These are phyloP conservation scores for Nissolia schottii DNA, from an alignment of 306 rosid species.

Conservation along the genomic window DNA sequence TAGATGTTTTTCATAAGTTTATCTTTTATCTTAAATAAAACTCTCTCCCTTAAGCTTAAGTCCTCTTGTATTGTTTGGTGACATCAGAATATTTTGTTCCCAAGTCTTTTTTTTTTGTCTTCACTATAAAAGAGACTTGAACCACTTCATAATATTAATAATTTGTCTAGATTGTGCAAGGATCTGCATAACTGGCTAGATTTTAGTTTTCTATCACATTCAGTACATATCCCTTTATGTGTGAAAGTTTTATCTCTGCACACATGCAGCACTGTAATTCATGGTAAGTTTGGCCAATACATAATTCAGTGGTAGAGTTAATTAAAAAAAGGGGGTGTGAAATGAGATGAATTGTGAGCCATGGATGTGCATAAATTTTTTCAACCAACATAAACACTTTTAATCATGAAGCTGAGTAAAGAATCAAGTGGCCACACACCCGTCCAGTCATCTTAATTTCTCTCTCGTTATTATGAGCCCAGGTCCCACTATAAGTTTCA, in stretches of 20 bases:
- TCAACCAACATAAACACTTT: conserved; percentile 29
- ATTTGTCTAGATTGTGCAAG: not conserved
- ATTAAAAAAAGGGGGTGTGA: not conserved
- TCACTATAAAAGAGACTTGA: not conserved
- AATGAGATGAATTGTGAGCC: conserved; percentile 27
- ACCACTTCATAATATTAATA: not conserved
- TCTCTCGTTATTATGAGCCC: conserved; percentile 45
- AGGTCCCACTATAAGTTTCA: conserved; percentile 46
- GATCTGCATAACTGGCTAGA: not conserved
- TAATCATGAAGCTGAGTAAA: conserved; percentile 39
- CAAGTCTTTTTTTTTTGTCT: not conserved
- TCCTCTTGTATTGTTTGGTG: not conserved
- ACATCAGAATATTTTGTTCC: not conserved
- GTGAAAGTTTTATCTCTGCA: conserved; percentile 7
- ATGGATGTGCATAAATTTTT: conserved; percentile 27
- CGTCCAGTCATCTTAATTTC: conserved; percentile 53
- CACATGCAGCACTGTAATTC: not conserved
- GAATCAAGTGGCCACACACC: conserved; percentile 40
- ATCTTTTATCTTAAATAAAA: not conserved
- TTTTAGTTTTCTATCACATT: not conserved
- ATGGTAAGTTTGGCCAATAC: conserved; percentile 14
- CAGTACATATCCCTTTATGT: not conserved
- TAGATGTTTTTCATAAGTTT: not conserved
- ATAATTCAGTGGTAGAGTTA: conserved; percentile 22
- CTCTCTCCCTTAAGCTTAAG: not conserved